Percentiles rank a stretch among this genome's conserved stretches.
Conservation (phyloP, 805 yeast species). For the Metschnikowia cubensis region DNA sequence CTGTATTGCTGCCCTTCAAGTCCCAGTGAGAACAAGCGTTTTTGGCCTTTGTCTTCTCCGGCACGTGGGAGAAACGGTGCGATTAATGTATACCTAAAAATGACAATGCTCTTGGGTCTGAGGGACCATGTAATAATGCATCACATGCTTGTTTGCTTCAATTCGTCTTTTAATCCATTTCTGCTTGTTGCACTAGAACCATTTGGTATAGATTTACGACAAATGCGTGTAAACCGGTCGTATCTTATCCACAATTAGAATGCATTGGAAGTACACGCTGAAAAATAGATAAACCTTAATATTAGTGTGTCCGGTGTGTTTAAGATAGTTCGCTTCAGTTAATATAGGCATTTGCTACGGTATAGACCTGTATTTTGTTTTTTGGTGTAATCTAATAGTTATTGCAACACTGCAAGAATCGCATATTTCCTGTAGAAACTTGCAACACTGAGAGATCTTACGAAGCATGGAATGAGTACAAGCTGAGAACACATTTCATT, state of each 20-base stretch:
- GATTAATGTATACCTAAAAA: neutral
- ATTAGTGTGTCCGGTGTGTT: neutral
- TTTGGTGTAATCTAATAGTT: neutral
- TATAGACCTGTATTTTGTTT: neutral
- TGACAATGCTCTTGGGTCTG: neutral
- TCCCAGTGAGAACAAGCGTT: too few species aligned
- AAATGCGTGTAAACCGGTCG: neutral
- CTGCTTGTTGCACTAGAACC: neutral
- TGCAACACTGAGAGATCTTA: neutral
- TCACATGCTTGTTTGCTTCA: neutral
- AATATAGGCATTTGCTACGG: neutral
- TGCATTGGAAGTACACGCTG: neutral
- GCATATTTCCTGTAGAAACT: neutral
- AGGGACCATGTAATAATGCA: neutral
- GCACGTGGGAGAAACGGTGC: neutral
- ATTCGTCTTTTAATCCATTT: neutral
- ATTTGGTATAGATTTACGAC: neutral
- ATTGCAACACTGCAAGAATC: neutral
- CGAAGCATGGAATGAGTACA: neutral
- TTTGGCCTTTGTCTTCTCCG: neutral
- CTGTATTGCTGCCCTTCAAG: too few species aligned
- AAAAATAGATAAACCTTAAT: neutral
- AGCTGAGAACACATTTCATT: neutral
- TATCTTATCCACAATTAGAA: neutral
- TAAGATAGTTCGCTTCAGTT: neutral